These are phyloP conservation scores for Fusarium sterilihyphosum DNA, from an alignment of 2,329 filamentous ascomycete species.

Conservation along the genomic window DNA sequence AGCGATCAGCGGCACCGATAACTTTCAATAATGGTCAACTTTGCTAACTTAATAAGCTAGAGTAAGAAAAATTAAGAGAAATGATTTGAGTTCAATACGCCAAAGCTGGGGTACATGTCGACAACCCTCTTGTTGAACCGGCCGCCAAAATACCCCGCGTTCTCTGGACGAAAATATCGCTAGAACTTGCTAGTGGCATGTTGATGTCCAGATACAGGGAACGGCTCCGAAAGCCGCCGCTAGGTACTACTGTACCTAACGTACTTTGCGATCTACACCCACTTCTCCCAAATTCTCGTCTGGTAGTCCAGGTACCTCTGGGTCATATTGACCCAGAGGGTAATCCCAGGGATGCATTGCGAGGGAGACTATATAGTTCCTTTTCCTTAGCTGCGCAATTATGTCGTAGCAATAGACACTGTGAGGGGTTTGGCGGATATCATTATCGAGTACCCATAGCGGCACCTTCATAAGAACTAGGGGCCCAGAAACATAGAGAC, in stretches of 20 bases:
- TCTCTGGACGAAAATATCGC: background rate
- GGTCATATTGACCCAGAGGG: too few relatives aligned
- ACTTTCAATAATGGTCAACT: background rate
- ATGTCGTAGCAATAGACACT: background rate
- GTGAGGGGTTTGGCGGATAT: background rate
- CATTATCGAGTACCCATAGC: background rate
- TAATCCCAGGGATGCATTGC: too few relatives aligned
- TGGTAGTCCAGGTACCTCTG: background rate
- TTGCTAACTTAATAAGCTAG: rapidly evolving
- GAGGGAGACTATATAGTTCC: too few relatives aligned
- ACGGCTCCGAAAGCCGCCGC: background rate
- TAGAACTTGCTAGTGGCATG: background rate
- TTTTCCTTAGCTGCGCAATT: too few relatives aligned
- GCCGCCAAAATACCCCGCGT: background rate
- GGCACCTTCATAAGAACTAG: background rate
- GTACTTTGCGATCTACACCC: too few relatives aligned
- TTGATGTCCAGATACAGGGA: background rate
- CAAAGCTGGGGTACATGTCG: background rate
- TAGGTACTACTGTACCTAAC: background rate
- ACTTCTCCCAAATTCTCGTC: background rate
- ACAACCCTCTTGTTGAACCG: background rate
- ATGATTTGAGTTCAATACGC: background rate
- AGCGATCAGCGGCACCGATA: background rate
- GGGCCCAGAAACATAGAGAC: background rate
- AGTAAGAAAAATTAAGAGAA: background rate